phyloP scores from a whole-genome alignment of 2,329 filamentous ascomycete species.

The Penicillium digitatum region DNA sequence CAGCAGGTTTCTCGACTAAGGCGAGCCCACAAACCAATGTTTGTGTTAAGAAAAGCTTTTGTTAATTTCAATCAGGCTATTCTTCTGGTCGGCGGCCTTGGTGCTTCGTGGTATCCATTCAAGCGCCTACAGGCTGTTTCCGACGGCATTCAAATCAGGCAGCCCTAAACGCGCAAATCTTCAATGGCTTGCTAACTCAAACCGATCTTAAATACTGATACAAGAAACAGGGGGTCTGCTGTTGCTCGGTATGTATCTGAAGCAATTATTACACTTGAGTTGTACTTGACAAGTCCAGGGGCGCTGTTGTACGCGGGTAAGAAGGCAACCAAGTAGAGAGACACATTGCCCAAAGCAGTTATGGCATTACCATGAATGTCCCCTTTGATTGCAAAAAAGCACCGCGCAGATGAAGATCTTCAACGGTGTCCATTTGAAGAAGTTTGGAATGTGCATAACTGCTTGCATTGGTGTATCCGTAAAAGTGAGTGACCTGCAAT shows the following conservation, averaged over 20 bases:
- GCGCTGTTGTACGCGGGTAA: slow-evolving; percentile 24
- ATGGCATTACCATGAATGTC: not conserved
- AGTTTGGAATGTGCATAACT: not conserved
- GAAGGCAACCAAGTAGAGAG: slow-evolving; percentile 23
- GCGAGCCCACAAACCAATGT: not conserved
- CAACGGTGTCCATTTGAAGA: slow-evolving; percentile 12
- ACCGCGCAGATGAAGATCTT: not conserved
- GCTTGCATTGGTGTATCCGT: slow-evolving; percentile 24
- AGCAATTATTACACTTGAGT: too few species aligned
- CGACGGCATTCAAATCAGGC: slow-evolving; percentile 30
- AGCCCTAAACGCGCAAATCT: slow-evolving; percentile 29
- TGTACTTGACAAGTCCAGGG: slow-evolving; percentile 7
- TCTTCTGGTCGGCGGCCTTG: slow-evolving; percentile 41
- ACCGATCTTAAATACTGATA: not conserved
- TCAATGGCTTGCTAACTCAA: not conserved
- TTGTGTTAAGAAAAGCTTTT: not conserved
- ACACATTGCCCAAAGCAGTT: slow-evolving; percentile 21
- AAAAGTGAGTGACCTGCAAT: slow-evolving; percentile 13
- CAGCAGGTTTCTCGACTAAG: slow-evolving; percentile 1
- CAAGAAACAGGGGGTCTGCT: slow-evolving; percentile 23
- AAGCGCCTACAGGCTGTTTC: slow-evolving; percentile 24
- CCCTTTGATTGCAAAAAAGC: not conserved
- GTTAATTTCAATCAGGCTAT: slow-evolving; percentile 23
- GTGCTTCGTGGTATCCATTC: slow-evolving; percentile 37
- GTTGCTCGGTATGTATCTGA: slow-evolving; percentile 20